These are phyloP conservation scores for Bombardia bombarda DNA, from an alignment of 495 filamentous ascomycete species.

Conservation along the genomic window DNA sequence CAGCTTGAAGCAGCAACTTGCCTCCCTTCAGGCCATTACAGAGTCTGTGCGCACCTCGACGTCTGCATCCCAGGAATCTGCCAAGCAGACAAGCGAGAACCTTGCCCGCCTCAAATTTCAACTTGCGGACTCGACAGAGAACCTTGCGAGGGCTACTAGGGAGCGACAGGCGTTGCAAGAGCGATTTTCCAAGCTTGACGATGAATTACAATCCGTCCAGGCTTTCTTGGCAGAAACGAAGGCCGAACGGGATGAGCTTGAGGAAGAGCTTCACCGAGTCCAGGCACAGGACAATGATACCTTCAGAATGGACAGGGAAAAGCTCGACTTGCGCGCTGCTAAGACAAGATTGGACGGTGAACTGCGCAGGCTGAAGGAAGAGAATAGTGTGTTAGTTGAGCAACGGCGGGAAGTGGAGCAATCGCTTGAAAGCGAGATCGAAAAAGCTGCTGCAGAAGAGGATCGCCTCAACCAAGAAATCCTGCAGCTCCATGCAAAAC, in stretches of 20 bases:
- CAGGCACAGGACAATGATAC: slow-evolving; percentile 45
- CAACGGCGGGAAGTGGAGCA: slow-evolving; percentile 46
- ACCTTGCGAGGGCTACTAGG: slow-evolving; percentile 33
- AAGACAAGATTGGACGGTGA: slow-evolving; percentile 54
- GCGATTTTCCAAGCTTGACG: slow-evolving; percentile 50
- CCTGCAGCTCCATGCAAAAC: slow-evolving; percentile 43
- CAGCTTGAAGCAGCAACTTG: slow-evolving; percentile 43
- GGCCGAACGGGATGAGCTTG: slow-evolving; percentile 58
- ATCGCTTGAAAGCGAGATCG: slow-evolving; percentile 48
- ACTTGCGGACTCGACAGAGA: slow-evolving; percentile 25
- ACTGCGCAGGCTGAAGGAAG: slow-evolving; percentile 48
- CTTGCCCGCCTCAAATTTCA: slow-evolving; percentile 22
- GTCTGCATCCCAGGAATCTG: slow-evolving; percentile 15
- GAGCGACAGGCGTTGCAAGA: slow-evolving; percentile 59
- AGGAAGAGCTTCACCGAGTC: slow-evolving; percentile 43
- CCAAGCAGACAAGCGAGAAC: slow-evolving; percentile 19
- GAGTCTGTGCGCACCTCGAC: slow-evolving; percentile 15
- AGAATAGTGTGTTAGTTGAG: slow-evolving; percentile 43
- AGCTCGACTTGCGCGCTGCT: slow-evolving; percentile 51
- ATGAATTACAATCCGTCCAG: slow-evolving; percentile 52
- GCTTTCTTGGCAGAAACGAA: slow-evolving; percentile 44
- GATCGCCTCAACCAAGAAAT: slow-evolving; percentile 51
- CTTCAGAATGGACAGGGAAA: slow-evolving; percentile 53
- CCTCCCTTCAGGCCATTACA: slow-evolving; percentile 9
- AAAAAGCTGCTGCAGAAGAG: slow-evolving; percentile 49